phyloP scores from a whole-genome alignment of 768 basidiomycete species.

The Tylopilus rubrobrunneus region DNA sequence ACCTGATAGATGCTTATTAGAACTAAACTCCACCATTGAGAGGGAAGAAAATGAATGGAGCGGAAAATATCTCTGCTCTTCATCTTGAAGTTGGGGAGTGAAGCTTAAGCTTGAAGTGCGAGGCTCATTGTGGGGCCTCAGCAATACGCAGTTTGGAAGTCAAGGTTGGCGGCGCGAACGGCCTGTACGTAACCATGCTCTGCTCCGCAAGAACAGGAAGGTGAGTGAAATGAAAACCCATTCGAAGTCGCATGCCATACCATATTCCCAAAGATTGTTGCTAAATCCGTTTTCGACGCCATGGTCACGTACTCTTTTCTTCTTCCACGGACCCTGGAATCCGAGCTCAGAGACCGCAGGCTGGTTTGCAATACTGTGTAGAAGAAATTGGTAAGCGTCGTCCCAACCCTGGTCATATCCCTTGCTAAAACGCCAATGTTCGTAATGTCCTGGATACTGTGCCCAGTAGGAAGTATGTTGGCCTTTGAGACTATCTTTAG shows the following conservation, averaged over 20 bases:
- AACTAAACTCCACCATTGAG: background rate
- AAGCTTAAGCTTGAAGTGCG: background rate
- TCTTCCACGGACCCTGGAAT: conserved; percentile 59
- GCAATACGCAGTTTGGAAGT: conserved; percentile 36
- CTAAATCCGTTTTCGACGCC: conserved; percentile 36
- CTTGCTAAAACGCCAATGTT: conserved; percentile 63
- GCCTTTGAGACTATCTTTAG: conserved; percentile 24
- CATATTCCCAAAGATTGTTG: conserved; percentile 62
- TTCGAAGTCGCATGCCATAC: conserved; percentile 29
- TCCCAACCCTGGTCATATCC: conserved; percentile 74
- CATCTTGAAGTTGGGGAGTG: background rate
- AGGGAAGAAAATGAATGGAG: background rate
- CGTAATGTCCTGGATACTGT: conserved; percentile 51
- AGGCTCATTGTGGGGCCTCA: conserved; percentile 10
- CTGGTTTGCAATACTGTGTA: conserved; percentile 14
- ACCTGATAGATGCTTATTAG: background rate
- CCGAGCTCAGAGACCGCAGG: conserved; percentile 53
- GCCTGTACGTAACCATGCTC: conserved; percentile 67
- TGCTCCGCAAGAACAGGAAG: conserved; percentile 12
- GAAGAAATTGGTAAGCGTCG: conserved; percentile 58
- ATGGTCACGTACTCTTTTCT: conserved; percentile 42
- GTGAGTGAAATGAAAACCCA: background rate
- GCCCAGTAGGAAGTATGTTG: conserved; percentile 42
- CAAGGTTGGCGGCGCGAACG: conserved; percentile 36
- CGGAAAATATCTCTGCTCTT: background rate